Base-by-base conservation (phyloP, 2,329 filamentous ascomycete species). In the Sarocladiaceae sp. region DNA sequence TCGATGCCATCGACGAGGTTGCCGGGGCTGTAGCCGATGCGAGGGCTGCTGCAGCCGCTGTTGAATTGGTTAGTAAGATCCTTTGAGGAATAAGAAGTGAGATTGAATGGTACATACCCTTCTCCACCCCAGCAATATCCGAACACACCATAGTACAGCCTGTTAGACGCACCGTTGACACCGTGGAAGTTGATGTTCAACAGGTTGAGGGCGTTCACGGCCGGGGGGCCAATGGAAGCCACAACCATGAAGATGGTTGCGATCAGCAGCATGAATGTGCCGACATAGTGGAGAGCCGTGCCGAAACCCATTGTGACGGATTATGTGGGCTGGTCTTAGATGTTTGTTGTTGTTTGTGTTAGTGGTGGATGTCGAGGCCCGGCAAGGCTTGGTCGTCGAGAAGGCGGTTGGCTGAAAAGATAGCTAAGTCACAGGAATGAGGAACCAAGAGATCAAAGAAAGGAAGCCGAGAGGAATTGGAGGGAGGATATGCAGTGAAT, bases 141-240 rank as follows among this genome's bases (percentile, higher is more conserved):
- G 66, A 84, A 85, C 0, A 79, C 80, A 40, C 83, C 83, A 64
- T 82, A 83, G 2, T 69, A 50, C 17, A 37, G 20, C 29, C 20
- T 36, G 18, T 37, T 31, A n/a, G 17, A 72, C 29, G 83, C 64
- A 11, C 72, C 60, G 23, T 62, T 58, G 56, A 71, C 69, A 39
- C 64, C 64, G 18, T 31, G 15, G 25, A 83, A 67, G 48, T 72
- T 66, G 54, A 86, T 73, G 53, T 72, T 75, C 52, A 86, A 63
- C 33, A 86, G 66, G 40, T 73, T 68, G 39, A 84, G 71, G 57
- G 75, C 59, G 59, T 80, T 71, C 58, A 83, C 73, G 39, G 85
- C 77, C 8, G 83, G 83, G 0, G 82, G 69, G 2, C 81, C 78
- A 55, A 86, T 79, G 55, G 73, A 75, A 52, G 78, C 78, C 56